Evolutionary conservation across 2,329 filamentous ascomycete species (phyloP), one percentile per base, ranked within the genome.

Genomic region (Botrytis tulipae): DNA sequence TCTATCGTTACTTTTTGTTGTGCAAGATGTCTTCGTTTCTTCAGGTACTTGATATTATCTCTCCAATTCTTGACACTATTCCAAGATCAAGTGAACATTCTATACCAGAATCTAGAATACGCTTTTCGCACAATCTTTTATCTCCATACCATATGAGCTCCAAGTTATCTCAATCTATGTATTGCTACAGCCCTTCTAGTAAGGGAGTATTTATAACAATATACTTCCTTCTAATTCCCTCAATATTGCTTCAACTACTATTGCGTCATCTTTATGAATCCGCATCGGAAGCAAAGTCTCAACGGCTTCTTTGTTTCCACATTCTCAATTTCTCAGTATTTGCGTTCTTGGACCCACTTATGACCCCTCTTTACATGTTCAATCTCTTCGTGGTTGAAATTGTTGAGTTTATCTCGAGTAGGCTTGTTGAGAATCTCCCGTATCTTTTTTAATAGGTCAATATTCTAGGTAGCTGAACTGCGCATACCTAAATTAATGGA

Each of bases 191-290:
- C 0, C 8, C 12, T 8, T 6, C 35, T 40, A n/a, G n/a, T n/a
- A n/a, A n/a, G n/a, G n/a, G n/a, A n/a, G 37, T 8, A 40, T 1
- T 42, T 62, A 29, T 40, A 20, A 42, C 4, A 62, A 20, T 1
- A 7, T 3, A 0, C 37, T 25, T 20, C 4, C 37, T 20, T 20
- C 14, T 0, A n/a, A 4, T n/a, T 29, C 4, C 2, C 3, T 8
- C 4, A 25, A 62, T 4, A n/a, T 62, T n/a, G 14, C 2, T n/a
- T 29, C 60, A 18, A n/a, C 3, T 1, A 10, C 14, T 29, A 29
- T 61, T n/a, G 5, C 35, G 6, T 61, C 59, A 61, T 18, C 22
- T 40, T 40, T 18, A 4, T 6, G 1, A 14, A n/a, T 62, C 7
- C 25, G 20, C 14, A 42, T 20, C 1, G 3, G 0, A 35, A 40